Conservation (phyloP, 108 stramenopile species). For the Nitzschia sp. region DNA sequence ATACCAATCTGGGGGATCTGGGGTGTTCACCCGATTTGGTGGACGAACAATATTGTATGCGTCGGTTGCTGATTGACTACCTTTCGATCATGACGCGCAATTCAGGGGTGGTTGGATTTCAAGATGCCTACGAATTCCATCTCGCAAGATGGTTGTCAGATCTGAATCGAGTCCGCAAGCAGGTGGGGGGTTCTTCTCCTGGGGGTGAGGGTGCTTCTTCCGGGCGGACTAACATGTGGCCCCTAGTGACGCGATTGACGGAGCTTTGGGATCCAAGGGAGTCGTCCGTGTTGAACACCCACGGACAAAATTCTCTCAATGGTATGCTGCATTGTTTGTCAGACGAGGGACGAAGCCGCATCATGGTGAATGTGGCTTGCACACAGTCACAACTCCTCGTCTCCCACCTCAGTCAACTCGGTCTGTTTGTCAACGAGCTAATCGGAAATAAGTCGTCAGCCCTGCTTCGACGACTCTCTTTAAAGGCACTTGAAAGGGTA, state of each 20-base stretch:
- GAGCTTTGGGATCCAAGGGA: slow-evolving; percentile 37
- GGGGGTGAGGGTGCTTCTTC: background rate
- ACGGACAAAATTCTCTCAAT: slow-evolving; percentile 22
- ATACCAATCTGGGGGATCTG: slow-evolving; percentile 35
- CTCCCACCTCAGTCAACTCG: slow-evolving; percentile 65
- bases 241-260: slow-evolving; percentile 11
- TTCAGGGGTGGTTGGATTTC: slow-evolving; percentile 22
- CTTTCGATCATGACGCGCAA: slow-evolving; percentile 56
- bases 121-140: slow-evolving; percentile 63
- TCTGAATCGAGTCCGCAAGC: background rate
- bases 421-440: slow-evolving; percentile 65
- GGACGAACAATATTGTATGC: slow-evolving; percentile 47
- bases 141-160: slow-evolving; percentile 63
- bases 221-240: background rate
- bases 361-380: slow-evolving; percentile 53
- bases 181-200: background rate
- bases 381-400: slow-evolving; percentile 50
- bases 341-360: slow-evolving; percentile 71
- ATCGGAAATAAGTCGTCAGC: slow-evolving; percentile 59
- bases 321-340: slow-evolving; percentile 48
- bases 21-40: slow-evolving; percentile 29
- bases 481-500: slow-evolving; percentile 78
- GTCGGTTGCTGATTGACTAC: slow-evolving; percentile 57
- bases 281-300: slow-evolving; percentile 8
- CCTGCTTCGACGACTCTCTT: slow-evolving; percentile 74